A percentile compares a stretch with the other conserved stretches of the same genome.
Conservation (phyloP, 768 basidiomycete genomes). For the Hygrocybe coccinea region DNA sequence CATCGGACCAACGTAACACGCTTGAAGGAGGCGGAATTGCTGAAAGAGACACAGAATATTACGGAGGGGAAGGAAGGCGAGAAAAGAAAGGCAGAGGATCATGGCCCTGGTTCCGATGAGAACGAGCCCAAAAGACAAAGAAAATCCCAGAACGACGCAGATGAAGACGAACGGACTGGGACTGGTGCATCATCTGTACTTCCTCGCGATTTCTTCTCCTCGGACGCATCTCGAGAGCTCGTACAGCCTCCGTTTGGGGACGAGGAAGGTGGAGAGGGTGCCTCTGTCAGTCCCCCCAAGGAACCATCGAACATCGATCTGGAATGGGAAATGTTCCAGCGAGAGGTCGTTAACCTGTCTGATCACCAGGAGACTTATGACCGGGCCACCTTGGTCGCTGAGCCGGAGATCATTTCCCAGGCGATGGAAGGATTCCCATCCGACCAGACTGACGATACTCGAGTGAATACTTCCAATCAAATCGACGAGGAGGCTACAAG, state of each 20-base stretch:
- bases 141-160: constrained; percentile 26
- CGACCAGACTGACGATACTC: constrained; percentile 21
- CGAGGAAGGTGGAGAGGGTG: constrained; percentile 24
- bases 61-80: constrained; percentile 23
- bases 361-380: constrained; percentile 52
- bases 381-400: constrained; percentile 65
- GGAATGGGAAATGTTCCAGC: constrained; percentile 73
- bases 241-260: constrained; percentile 42
- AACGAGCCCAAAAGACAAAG: constrained; percentile 28
- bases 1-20: constrained; percentile 66
- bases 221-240: constrained; percentile 39
- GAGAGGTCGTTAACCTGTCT: constrained; percentile 48
- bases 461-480: constrained; percentile 22
- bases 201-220: constrained; percentile 71
- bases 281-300: constrained; percentile 12
- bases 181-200: constrained; percentile 49
- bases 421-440: constrained; percentile 46
- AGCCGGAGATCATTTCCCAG: constrained; percentile 53
- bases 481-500: constrained; percentile 45
- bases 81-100: constrained; percentile 35
- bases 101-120: constrained; percentile 18
- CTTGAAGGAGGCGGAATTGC: constrained; percentile 51
- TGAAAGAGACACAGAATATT: constrained; percentile 34
- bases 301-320: constrained; percentile 46
- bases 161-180: constrained; percentile 12